Evolutionary conservation across 495 filamentous ascomycete species (phyloP), one percentile per base, ranked within the genome.

Genomic region (Penicillium longicatenatum): DNA sequence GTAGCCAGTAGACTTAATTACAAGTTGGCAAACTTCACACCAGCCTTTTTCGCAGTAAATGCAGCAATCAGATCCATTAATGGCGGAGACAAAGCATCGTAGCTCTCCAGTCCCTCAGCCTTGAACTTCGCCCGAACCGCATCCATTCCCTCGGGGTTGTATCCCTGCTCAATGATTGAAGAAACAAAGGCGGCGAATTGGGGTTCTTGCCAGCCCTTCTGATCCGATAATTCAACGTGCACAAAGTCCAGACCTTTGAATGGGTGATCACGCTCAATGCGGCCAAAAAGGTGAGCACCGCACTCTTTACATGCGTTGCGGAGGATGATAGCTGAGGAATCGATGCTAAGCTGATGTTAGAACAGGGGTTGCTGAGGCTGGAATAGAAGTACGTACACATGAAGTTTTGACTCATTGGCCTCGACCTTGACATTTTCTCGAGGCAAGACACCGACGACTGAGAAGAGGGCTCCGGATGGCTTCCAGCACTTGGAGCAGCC

Each of bases 401-500:
- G 1, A 0, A 86, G 77, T 64, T 85, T 85, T 16, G 71, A 62
- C n/a, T 24, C 76, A 65, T 82, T 77, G 22, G 78, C 75, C 4
- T 80, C 77, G 4, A 85, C 77, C 17, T 61, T 55, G 37, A 86
- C 57, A 19, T 76, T 66, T 50, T 75, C 72, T 14, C 67, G 62
- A 29, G 82, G 76, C 4, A 86, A 62, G 37, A 85, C 83, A 50
- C 71, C 83, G 33, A 86, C 80, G 61, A 86, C 54, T 63, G 80
- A 80, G 75, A 87, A 87, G 55, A 85, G 77, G 2, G 82, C 70
- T 31, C 80, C 78, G 0, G 57, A 33, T 5, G 84, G 84, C 65
- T 86, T 86, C 83, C 83, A 85, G 76, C 83, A 86, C 64, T 85
- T 83, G 58, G 83, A 86, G 73, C 84, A 86, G 31, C 83, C 84